These are phyloP conservation scores for Malassezia sympodialis DNA, from an alignment of 1,284 basidiomycete species.

Conservation along the genomic window DNA sequence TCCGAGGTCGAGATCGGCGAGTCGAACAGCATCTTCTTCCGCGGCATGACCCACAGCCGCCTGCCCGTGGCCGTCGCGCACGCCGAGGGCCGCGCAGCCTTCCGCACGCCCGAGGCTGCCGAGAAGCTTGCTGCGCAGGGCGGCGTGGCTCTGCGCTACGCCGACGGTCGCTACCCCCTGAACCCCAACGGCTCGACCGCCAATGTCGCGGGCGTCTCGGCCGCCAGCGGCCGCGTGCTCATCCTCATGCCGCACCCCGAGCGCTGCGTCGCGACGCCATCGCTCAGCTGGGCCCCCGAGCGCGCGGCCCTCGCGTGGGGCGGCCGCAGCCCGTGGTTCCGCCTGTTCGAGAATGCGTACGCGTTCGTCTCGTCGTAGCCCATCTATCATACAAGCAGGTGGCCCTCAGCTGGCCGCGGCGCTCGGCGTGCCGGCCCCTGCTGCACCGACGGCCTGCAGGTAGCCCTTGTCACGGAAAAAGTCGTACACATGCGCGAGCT, in stretches of 20 bases:
- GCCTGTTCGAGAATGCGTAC: slow-evolving; percentile 78
- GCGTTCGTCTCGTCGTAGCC: slow-evolving; percentile 44
- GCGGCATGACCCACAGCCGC: slow-evolving; percentile 73
- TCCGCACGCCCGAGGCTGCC: slow-evolving; percentile 47
- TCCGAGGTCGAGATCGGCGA: slow-evolving; percentile 66
- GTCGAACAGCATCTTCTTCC: slow-evolving; percentile 66
- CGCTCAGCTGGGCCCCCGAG: slow-evolving; percentile 46
- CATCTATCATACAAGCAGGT: neutral
- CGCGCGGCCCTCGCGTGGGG: slow-evolving; percentile 42
- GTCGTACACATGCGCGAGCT: slow-evolving; percentile 42
- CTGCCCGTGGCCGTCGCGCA: slow-evolving; percentile 90
- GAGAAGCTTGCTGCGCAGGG: slow-evolving; percentile 18
- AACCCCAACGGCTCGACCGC: slow-evolving; percentile 88
- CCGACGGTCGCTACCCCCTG: slow-evolving; percentile 37
- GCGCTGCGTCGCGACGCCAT: slow-evolving; percentile 37
- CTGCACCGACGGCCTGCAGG: slow-evolving; percentile 14
- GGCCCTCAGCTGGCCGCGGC: neutral
- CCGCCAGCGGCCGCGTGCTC: slow-evolving; percentile 72
- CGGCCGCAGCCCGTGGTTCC: slow-evolving; percentile 82
- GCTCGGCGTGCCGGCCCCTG: neutral
- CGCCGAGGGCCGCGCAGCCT: slow-evolving; percentile 80
- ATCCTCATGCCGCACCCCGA: slow-evolving; percentile 77
- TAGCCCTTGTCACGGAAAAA: slow-evolving; percentile 43
- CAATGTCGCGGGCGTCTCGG: slow-evolving; percentile 80
- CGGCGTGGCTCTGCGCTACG: slow-evolving; percentile 36